Percentiles rank a stretch among this genome's conserved stretches.
Conservation (phyloP, 257 asterid species). For the Przewalskia tangutica region DNA sequence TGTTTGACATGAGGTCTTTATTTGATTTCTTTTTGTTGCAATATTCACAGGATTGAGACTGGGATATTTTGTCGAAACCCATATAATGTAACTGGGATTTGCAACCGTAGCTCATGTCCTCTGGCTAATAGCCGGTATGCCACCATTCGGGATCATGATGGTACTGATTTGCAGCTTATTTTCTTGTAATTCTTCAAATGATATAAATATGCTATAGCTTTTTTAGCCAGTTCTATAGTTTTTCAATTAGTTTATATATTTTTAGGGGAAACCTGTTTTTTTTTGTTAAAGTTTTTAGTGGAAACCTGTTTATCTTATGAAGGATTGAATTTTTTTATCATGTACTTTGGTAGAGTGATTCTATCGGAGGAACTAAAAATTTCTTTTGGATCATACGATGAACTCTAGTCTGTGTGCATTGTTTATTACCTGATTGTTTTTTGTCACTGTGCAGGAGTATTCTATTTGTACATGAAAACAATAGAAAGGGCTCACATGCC, state of each 20-base stretch:
- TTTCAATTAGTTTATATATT: neutral
- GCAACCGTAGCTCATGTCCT: slow-evolving; percentile 97
- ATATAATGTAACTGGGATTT: slow-evolving; percentile 81
- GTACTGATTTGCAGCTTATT: no score
- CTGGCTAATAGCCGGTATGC: slow-evolving; percentile 97
- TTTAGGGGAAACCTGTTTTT: neutral
- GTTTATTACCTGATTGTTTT: neutral
- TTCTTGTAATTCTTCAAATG: slow-evolving; percentile 14
- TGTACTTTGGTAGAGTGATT: neutral
- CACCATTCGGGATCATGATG: slow-evolving; percentile 25
- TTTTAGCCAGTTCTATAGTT: neutral
- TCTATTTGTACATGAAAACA: slow-evolving; percentile 90
- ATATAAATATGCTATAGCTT: neutral
- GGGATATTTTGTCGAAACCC: slow-evolving; percentile 90
- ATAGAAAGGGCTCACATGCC: slow-evolving; percentile 99
- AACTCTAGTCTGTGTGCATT: no score
- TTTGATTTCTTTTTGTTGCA: neutral
- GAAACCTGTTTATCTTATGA: neutral
- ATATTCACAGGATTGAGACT: slow-evolving; percentile 53
- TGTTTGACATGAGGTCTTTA: neutral
- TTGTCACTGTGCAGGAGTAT: slow-evolving; percentile 50
- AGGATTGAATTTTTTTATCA: neutral
- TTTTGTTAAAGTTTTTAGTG: no score
- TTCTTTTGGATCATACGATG: neutral
- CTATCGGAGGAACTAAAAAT: neutral